Evolutionary conservation across 345 rosid genomes (phyloP).

Genomic region (Citrus cavaleriei): DNA sequence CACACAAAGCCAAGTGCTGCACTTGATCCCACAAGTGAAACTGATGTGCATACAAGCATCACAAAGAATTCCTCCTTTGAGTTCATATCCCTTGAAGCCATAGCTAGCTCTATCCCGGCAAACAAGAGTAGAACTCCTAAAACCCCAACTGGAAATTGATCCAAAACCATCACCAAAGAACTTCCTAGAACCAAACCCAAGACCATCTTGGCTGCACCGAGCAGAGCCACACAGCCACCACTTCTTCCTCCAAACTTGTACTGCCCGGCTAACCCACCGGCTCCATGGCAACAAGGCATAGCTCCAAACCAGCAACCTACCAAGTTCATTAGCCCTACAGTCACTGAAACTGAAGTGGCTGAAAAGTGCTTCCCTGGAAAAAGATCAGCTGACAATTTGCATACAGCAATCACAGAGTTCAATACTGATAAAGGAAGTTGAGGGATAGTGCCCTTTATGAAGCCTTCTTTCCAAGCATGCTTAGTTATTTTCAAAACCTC

Average conservation of each 20-base stretch:
- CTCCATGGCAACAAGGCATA: slow-evolving; percentile 92
- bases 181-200: slow-evolving; percentile 67
- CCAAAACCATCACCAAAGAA: slow-evolving; percentile 57
- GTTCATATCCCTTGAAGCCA: slow-evolving; percentile 75
- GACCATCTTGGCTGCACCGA: slow-evolving; percentile 60
- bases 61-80: slow-evolving; percentile 73
- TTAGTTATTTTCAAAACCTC: slow-evolving; percentile 41
- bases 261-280: slow-evolving; percentile 86
- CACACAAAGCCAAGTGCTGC: slow-evolving; percentile 81
- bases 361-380: slow-evolving; percentile 73
- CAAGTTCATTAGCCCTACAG: slow-evolving; percentile 78
- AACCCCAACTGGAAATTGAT: slow-evolving; percentile 74
- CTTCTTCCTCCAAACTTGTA: slow-evolving; percentile 90
- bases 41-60: slow-evolving; percentile 65
- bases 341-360: slow-evolving; percentile 57
- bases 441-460: slow-evolving; percentile 75
- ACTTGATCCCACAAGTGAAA: slow-evolving; percentile 64
- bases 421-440: slow-evolving; percentile 77
- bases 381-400: slow-evolving; percentile 72
- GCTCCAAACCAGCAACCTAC: slow-evolving; percentile 91
- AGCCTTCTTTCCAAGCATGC: slow-evolving; percentile 72
- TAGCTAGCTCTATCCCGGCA: slow-evolving; percentile 80
- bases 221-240: slow-evolving; percentile 71
- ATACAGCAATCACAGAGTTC: slow-evolving; percentile 81
- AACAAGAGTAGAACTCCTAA: slow-evolving; percentile 66